Conservation (phyloP, 106 monocot genomes). For the Narthecium ossifragum region DNA sequence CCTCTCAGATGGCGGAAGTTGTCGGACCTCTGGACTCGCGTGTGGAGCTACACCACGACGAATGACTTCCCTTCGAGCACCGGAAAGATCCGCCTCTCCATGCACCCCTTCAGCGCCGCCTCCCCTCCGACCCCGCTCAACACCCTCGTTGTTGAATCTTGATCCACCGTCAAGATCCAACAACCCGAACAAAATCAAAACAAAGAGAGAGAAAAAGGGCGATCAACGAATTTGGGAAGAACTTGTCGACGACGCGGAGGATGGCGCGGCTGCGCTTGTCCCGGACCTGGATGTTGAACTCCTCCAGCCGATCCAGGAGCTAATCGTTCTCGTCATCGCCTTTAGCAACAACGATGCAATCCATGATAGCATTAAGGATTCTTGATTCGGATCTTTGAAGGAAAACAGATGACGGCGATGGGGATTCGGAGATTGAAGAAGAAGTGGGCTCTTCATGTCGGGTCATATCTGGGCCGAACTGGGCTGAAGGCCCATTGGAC, state of each 20-base stretch:
- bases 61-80: slow-evolving; percentile 35
- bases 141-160: slow-evolving; percentile 33
- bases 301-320: slow-evolving; percentile 42
- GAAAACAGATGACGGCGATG: too few relatives aligned
- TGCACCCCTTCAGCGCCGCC: slow-evolving; percentile 35
- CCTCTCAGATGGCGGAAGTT: slow-evolving; percentile 51
- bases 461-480: too few relatives aligned
- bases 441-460: too few relatives aligned
- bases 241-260: slow-evolving; percentile 71
- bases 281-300: slow-evolving; percentile 49
- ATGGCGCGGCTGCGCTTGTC: slow-evolving; percentile 77
- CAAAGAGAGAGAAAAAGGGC: neutral
- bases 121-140: slow-evolving; percentile 23
- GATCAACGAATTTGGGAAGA: slow-evolving; percentile 55
- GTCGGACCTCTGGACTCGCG: slow-evolving; percentile 38
- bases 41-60: slow-evolving; percentile 71
- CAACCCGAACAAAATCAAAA: neutral
- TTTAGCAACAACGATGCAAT: too few relatives aligned
- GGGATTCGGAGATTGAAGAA: too few relatives aligned
- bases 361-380: too few relatives aligned
- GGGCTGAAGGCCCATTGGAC: too few relatives aligned
- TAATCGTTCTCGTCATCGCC: slow-evolving; percentile 10
- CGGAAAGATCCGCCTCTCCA: slow-evolving; percentile 57
- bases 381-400: too few relatives aligned
- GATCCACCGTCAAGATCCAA: neutral